These are phyloP conservation scores for Podospora pseudoanserina DNA, from an alignment of 495 filamentous ascomycete species.

Conservation along the genomic window DNA sequence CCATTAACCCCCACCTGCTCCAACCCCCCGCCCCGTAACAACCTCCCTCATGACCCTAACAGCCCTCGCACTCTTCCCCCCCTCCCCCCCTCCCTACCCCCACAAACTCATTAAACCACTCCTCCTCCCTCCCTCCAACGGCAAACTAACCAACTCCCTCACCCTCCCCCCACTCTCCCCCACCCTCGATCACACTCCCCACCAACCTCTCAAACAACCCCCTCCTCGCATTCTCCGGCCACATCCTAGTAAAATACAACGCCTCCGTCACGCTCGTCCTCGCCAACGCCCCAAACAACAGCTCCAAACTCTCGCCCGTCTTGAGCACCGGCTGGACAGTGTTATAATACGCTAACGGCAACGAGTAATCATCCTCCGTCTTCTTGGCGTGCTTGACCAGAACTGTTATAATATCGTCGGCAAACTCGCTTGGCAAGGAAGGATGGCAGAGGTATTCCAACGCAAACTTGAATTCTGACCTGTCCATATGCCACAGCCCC, in stretches of 20 bases:
- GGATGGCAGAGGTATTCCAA: conserved; percentile 71
- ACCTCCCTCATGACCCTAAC: conserved; percentile 66
- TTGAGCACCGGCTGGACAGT: conserved; percentile 63
- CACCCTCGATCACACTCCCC: conserved; percentile 55
- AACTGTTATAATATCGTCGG: conserved; percentile 70
- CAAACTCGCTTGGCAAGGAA: conserved; percentile 70
- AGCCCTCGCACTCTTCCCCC: conserved; percentile 59
- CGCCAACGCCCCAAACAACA: conserved; percentile 64
- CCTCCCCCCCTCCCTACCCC: conserved; percentile 55
- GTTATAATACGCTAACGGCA: conserved; percentile 74
- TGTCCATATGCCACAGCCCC: conserved; percentile 77
- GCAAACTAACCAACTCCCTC: conserved; percentile 67
- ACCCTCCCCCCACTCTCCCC: conserved; percentile 44
- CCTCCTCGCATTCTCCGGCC: conserved; percentile 53
- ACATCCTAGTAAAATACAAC: conserved; percentile 65
- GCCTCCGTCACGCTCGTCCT: conserved; percentile 66
- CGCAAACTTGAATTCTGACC: conserved; percentile 64
- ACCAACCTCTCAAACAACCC: conserved; percentile 65
- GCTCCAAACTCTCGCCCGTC: conserved; percentile 53
- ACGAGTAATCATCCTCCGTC: conserved; percentile 53
- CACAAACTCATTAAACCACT: conserved; percentile 66
- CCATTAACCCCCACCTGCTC: conserved; percentile 12
- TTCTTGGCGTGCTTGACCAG: conserved; percentile 52
- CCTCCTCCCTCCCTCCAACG: conserved; percentile 65
- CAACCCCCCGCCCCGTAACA: conserved; percentile 26